phyloP scores from a whole-genome alignment of 768 basidiomycete genomes.

The Agrocybe pediades region DNA sequence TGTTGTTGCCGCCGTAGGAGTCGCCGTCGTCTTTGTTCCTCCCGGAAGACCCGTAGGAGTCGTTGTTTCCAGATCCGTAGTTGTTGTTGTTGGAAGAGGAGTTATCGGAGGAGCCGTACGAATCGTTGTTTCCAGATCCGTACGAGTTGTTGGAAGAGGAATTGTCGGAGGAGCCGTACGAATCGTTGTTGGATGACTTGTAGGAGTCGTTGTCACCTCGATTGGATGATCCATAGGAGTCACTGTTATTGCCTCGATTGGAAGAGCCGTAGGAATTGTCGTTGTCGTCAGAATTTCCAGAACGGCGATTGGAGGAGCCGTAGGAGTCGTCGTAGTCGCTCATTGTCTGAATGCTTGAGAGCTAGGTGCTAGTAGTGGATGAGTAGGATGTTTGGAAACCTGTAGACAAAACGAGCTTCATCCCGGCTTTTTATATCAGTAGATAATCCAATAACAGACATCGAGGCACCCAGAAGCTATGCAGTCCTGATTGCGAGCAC shows the following conservation, averaged over 20 bases:
- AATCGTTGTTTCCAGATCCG: conserved; percentile 18
- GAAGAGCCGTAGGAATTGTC: background rate
- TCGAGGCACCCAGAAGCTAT: too few relatives aligned
- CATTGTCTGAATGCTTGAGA: background rate
- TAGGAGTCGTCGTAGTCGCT: conserved; percentile 19
- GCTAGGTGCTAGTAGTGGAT: background rate
- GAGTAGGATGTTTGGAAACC: background rate
- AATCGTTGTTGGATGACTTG: conserved; percentile 22
- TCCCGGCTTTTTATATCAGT: background rate
- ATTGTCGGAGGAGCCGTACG: conserved; percentile 8
- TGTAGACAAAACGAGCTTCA: background rate
- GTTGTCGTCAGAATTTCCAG: conserved; percentile 8
- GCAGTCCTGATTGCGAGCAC: background rate
- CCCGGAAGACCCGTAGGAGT: conserved; percentile 22
- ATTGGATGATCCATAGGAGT: conserved; percentile 20
- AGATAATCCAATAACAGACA: too few relatives aligned
- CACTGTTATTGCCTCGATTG: conserved; percentile 25
- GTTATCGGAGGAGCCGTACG: conserved; percentile 22
- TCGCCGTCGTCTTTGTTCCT: conserved; percentile 15
- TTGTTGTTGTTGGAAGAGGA: conserved; percentile 14
- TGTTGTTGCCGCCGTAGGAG: conserved; percentile 22
- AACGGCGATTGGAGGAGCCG: conserved; percentile 18
- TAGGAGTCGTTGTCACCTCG: conserved; percentile 22
- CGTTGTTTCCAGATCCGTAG: too few relatives aligned
- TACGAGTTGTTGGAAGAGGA: conserved; percentile 19